Evolutionary conservation across 306 rosid species (phyloP), one percentile per base, ranked within the genome.

Genomic region (Lithocarpus polystachyus): DNA sequence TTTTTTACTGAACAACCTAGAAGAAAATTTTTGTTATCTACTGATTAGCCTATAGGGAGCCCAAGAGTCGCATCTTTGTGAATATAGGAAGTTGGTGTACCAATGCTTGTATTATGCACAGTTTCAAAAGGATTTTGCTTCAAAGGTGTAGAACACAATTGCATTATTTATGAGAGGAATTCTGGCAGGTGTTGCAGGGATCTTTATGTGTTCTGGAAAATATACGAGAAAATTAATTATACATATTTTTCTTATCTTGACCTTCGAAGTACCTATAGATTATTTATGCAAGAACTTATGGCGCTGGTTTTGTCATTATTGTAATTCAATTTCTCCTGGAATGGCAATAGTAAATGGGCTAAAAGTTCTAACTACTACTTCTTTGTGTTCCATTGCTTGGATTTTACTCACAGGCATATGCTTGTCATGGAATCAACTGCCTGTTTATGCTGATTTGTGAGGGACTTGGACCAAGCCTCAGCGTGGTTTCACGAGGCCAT

Each of bases 1-100:
- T 37, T 28, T 62, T 15, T 26, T 62, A 28, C 43, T 59, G 15
- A 7, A 82, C 69, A 73, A 29, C 71, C 77, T 68, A 70, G 67
- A 26, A 61, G 71, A 69, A 5, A 64, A 55, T 29, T 8, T 17
- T 45, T 75, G 48, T 45, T 54, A 10, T 62, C 24, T 37, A 64
- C 20, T 40, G 51, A 69, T 56, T 22, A 33, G 22, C 65, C 74
- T 56, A 20, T 54, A 56, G 23, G 43, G 67, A 54, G 59, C 35
- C 55, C 31, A 68, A 29, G 29, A 18, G 72, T 35, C 48, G 24
- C 10, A 1, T 67, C 28, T 40, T 0, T 67, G 77, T 71, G 52
- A 51, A 57, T 35, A 64, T 60, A 55, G 75, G 61, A 29, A 68
- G 53, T 40, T 19, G 65, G 15, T 74, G 18, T 52, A 18, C 28